Conservation (phyloP, 1,139 yeast species). For the Kodamaea ohmeri region DNA sequence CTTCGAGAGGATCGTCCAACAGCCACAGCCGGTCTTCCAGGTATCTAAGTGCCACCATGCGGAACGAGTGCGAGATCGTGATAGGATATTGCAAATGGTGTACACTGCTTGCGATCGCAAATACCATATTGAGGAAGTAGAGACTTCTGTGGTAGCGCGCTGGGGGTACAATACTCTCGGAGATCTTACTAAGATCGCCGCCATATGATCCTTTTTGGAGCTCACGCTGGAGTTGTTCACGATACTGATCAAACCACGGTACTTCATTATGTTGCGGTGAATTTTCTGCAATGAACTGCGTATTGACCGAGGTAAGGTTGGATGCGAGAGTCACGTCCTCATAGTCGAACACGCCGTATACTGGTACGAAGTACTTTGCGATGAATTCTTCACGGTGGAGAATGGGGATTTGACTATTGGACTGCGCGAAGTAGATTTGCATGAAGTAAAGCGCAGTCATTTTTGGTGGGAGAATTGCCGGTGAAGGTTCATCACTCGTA, state of each 20-base stretch:
- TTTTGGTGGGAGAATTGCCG: conserved; percentile 67
- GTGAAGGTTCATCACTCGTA: conserved; percentile 19
- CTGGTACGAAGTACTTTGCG: conserved; percentile 63
- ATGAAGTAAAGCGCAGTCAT: conserved; percentile 65
- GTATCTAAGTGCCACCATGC: conserved; percentile 58
- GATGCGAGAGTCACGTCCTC: conserved; percentile 58
- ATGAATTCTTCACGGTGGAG: conserved; percentile 78
- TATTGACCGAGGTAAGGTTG: conserved; percentile 52
- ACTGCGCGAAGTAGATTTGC: conserved; percentile 69
- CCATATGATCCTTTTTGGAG: conserved; percentile 9
- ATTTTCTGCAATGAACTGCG: conserved; percentile 9
- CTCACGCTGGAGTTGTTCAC: conserved; percentile 26
- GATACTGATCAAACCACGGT: conserved; percentile 48
- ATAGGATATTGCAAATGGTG: conserved; percentile 69
- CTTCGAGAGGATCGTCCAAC: conserved; percentile 56
- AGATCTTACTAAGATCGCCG: conserved; percentile 22
- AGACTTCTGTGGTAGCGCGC: conserved; percentile 39
- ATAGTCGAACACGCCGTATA: conserved; percentile 66
- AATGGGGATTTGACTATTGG: conserved; percentile 79
- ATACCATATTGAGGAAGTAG: conserved; percentile 68
- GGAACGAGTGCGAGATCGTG: conserved; percentile 68
- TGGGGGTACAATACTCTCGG: conserved; percentile 47
- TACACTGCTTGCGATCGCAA: conserved; percentile 78
- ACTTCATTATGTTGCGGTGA: conserved; percentile 20
- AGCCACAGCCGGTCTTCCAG: conserved; percentile 21